Base-by-base conservation (phyloP, 768 basidiomycete genomes). In the Trametes cubensis region DNA sequence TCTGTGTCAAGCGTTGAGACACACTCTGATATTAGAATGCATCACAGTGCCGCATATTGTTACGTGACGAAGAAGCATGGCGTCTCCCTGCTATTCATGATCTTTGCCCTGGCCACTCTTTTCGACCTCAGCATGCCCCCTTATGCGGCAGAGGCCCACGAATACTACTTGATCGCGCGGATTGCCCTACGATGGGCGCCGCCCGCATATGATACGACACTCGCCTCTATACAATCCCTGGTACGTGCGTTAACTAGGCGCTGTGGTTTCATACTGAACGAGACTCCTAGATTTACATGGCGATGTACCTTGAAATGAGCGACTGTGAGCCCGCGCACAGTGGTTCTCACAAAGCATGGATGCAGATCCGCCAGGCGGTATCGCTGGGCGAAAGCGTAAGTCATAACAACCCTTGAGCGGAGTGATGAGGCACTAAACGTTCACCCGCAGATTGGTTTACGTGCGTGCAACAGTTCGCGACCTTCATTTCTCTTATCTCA, bases 31-130 rank as follows among this genome's bases (percentile, higher is more conserved):
- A 25, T 23, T 8, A 34, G 26, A 58, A 1, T 25, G 5, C 8
- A 7, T 15, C 14, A 13, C 18, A 62, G 62, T 13, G 34, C 6
- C 4, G 38, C 79, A 28, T 66, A 60, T 21, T 68, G 67, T 30
- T 67, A 69, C 8, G 67, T 79, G 51, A 69, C 76, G 15, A 74
- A 71, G 25, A 75, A 81, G 20, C 85, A 89, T 58, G 73, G 81
- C 0, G 74, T 90, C 11, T 78, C 88, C 0, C 77, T 91, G 28
- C 78, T 92, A 17, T 88, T 86, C 68, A 80, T 81, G 49, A 72
- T 90, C 7, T 85, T 93, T 63, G 83, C 88, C 6, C 78, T 92
- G 21, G 89, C 82, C 0, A 74, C 80, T 0, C 77, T 89, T 18
- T 85, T 89, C 66, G 86, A 89, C 67, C 77, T 79, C 5, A 68